Conservation (phyloP, 768 basidiomycete species). For the Termitomyces sp. region DNA sequence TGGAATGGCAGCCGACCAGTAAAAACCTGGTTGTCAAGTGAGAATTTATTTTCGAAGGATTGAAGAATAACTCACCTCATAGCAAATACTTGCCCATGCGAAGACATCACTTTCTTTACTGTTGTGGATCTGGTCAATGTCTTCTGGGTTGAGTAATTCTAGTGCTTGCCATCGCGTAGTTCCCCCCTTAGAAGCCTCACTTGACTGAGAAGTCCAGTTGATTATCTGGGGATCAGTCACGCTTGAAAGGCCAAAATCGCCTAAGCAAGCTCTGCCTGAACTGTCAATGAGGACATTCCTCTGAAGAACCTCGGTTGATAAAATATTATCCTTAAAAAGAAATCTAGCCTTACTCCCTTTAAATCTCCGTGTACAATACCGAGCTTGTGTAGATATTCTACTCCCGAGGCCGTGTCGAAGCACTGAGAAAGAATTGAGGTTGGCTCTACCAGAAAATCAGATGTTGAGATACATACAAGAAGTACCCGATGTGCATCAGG, state of each 20-base stretch:
- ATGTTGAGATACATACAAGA: conserved; percentile 27
- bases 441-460: too few relatives aligned
- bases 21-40: conserved; percentile 8
- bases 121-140: conserved; percentile 6
- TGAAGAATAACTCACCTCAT: conserved; percentile 5
- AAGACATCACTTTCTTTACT: conserved; percentile 14
- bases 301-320: conserved; percentile 5
- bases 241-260: conserved; percentile 24
- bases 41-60: neutral
- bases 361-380: conserved; percentile 31
- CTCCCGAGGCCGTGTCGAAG: conserved; percentile 25
- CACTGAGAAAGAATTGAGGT: neutral
- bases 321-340: neutral
- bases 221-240: conserved; percentile 14
- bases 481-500: conserved; percentile 23
- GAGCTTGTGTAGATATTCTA: conserved; percentile 27
- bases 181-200: conserved; percentile 10
- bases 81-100: conserved; percentile 15
- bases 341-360: conserved; percentile 23
- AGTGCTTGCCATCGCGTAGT: conserved; percentile 15
- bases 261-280: conserved; percentile 20
- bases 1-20: conserved; percentile 8
- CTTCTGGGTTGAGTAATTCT: conserved; percentile 3
- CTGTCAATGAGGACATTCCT: conserved; percentile 20
- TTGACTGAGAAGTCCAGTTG: conserved; percentile 17